Evolutionary conservation across 2,329 filamentous ascomycete species (phyloP).

Genomic region (Calycina herbarum): DNA sequence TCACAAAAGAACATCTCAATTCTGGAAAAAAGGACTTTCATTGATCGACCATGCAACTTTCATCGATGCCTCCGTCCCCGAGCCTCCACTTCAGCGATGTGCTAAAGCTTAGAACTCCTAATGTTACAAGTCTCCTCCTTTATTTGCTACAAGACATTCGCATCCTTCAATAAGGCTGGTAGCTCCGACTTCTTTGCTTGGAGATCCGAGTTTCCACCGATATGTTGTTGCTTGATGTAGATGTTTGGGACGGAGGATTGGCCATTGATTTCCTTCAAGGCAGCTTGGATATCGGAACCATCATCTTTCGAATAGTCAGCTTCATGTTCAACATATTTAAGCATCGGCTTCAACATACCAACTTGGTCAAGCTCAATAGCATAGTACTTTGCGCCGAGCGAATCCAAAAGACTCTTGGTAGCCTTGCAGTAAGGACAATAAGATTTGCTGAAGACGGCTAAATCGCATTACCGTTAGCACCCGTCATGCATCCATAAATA

Average conservation of each 20-base stretch:
- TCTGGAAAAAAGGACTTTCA: not conserved
- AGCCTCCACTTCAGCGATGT: not conserved
- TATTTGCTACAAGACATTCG: slow-evolving; percentile 56
- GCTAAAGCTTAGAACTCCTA: not conserved
- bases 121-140: not conserved
- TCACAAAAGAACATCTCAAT: slow-evolving; percentile 4
- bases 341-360: slow-evolving; percentile 55
- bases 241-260: slow-evolving; percentile 95
- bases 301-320: slow-evolving; percentile 58
- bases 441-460: slow-evolving; percentile 94
- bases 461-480: slow-evolving; percentile 15
- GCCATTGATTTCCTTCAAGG: slow-evolving; percentile 74
- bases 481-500: not conserved
- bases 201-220: slow-evolving; percentile 92
- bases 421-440: slow-evolving; percentile 92
- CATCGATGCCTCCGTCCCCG: not conserved
- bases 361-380: slow-evolving; percentile 82
- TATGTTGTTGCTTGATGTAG: slow-evolving; percentile 87
- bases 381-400: slow-evolving; percentile 70
- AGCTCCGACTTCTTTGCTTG: slow-evolving; percentile 68
- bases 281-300: slow-evolving; percentile 77
- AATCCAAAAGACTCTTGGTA: slow-evolving; percentile 73
- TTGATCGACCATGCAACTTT: not conserved
- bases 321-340: not conserved
- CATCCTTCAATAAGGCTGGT: slow-evolving; percentile 61